Percentiles rank a stretch among this genome's conserved stretches.
These are phyloP conservation scores for Fusarium nodosum DNA, from an alignment of 2,329 filamentous ascomycete species.

Conservation along the genomic window DNA sequence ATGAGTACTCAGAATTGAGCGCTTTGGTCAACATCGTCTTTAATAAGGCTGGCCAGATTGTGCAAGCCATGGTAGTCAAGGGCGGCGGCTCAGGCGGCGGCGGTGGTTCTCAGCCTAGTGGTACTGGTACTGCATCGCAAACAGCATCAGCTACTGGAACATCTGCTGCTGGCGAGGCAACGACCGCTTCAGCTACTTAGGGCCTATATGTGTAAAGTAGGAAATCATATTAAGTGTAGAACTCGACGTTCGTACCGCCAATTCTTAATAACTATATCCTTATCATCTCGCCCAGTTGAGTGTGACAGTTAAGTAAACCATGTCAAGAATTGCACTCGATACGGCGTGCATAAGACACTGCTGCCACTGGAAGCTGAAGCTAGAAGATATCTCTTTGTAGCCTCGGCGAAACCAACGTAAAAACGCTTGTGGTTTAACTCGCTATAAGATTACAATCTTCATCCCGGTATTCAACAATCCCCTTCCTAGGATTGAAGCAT, in stretches of 20 bases:
- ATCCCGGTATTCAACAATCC: not conserved
- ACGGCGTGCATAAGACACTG: fast-evolving
- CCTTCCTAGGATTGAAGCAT: no score
- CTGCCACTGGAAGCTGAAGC: not conserved
- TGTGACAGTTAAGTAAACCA: fast-evolving
- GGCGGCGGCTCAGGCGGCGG: conserved; percentile 4
- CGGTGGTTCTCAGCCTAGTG: conserved; percentile 3
- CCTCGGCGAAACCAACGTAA: fast-evolving
- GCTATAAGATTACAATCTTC: not conserved
- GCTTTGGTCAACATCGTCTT: conserved; percentile 30
- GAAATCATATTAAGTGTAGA: not conserved
- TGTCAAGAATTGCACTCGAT: fast-evolving
- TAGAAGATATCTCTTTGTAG: fast-evolving
- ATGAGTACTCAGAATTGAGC: conserved; percentile 29
- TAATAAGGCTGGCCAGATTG: conserved; percentile 33
- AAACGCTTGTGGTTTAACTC: fast-evolving
- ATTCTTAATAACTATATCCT: not conserved
- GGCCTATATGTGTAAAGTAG: not conserved
- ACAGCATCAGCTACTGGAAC: conserved; percentile 11
- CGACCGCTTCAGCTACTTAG: not conserved
- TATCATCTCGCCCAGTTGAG: fast-evolving
- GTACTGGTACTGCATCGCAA: conserved; percentile 6
- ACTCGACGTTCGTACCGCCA: no score
- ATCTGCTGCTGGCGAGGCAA: not conserved
- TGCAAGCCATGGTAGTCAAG: conserved; percentile 30